A percentile compares a stretch with the other conserved stretches of the same genome.
These are phyloP conservation scores for Pythium periplocum DNA, from an alignment of 352 stramenopile genomes.

Conservation along the genomic window DNA sequence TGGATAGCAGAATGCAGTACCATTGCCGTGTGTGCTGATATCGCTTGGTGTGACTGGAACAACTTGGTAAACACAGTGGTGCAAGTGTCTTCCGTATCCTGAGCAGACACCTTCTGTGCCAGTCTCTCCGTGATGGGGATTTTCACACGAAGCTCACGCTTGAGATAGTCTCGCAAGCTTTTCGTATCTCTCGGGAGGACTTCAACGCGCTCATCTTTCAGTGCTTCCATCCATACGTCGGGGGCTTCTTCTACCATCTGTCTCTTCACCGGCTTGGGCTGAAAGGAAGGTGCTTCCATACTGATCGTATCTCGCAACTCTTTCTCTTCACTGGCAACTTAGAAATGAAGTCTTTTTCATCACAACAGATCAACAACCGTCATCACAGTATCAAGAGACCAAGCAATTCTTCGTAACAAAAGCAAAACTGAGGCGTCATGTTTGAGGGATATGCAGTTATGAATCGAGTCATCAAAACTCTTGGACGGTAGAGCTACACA, in stretches of 20 bases:
- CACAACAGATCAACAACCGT: too few species aligned
- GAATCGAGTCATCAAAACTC: too few species aligned
- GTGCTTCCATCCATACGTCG: slow-evolving; percentile 6
- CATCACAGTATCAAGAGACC: too few species aligned
- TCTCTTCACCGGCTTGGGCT: too few species aligned
- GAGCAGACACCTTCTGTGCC: neutral
- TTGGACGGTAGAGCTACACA: too few species aligned
- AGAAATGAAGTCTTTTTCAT: too few species aligned
- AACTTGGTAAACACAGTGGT: neutral
- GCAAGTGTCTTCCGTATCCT: slow-evolving; percentile 2
- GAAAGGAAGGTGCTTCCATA: too few species aligned
- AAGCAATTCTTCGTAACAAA: too few species aligned
- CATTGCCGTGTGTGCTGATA: neutral
- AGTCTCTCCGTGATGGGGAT: slow-evolving; percentile 3
- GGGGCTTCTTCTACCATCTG: neutral
- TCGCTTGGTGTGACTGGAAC: neutral
- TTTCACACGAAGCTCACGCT: slow-evolving; percentile 11
- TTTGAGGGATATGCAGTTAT: too few species aligned
- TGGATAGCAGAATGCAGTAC: slow-evolving; percentile 1
- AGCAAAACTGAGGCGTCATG: too few species aligned
- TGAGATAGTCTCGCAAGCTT: slow-evolving; percentile 2
- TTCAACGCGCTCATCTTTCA: slow-evolving; percentile 2
- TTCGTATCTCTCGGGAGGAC: slow-evolving; percentile 3
- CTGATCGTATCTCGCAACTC: too few species aligned
- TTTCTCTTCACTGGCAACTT: too few species aligned